A percentile compares a stretch with the other conserved stretches of the same genome.
Conservation (phyloP, 2,329 filamentous ascomycete genomes). For the Ascochyta viciae-villosae region DNA sequence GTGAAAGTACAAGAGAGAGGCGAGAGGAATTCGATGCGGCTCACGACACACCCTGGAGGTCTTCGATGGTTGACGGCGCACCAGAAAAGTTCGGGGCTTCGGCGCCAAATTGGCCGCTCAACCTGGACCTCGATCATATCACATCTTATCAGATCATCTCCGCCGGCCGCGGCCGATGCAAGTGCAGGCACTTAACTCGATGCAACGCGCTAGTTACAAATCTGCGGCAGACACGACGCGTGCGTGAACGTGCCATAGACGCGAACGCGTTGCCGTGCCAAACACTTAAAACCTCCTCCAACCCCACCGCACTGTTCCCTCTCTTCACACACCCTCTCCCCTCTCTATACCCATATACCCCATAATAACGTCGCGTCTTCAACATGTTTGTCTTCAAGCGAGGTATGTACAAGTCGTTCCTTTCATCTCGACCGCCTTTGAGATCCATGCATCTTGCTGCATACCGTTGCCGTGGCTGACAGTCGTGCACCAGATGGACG, state of each 20-base stretch:
- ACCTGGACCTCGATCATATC: background rate
- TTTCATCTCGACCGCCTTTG: conserved; percentile 16
- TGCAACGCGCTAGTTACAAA: conserved; percentile 26
- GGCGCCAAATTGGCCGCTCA: conserved; percentile 4
- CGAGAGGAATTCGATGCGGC: conserved; percentile 13
- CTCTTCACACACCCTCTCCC: conserved; percentile 26
- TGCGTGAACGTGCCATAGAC: conserved; percentile 24
- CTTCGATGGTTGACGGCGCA: conserved; percentile 12
- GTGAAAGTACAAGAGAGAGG: conserved; percentile 9
- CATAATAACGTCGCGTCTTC: conserved; percentile 32
- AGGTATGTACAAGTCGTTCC: conserved; percentile 41
- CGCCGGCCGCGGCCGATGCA: conserved; percentile 18
- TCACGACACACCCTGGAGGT: conserved; percentile 4
- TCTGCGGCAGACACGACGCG: conserved; percentile 30
- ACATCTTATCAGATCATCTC: conserved; percentile 8
- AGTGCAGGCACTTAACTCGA: conserved; percentile 34
- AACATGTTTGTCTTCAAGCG: conserved; percentile 54
- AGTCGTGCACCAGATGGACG: conserved; percentile 76
- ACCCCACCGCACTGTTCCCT: conserved; percentile 30
- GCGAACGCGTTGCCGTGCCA: conserved; percentile 38
- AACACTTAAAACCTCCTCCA: conserved; percentile 36
- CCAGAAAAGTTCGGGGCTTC: conserved; percentile 35
- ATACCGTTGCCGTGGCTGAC: conserved; percentile 37
- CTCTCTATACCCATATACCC: conserved; percentile 38
- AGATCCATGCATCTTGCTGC: conserved; percentile 22